A percentile compares a stretch with the other conserved stretches of the same genome.
phyloP scores from a whole-genome alignment of 176 grass and related monocot species.

The Zea mays region DNA sequence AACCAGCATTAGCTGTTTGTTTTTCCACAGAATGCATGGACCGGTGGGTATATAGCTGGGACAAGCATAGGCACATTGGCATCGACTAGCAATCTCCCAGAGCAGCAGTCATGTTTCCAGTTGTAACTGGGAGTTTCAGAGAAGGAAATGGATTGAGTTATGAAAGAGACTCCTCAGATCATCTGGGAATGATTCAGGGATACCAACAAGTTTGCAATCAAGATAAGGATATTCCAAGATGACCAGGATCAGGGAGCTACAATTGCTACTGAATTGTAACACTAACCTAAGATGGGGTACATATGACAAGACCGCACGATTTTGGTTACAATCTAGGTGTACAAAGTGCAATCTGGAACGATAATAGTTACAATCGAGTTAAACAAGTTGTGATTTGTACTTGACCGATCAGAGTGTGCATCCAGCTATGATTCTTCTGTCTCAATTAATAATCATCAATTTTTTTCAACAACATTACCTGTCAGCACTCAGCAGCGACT shows the following conservation, averaged over 20 bases:
- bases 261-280: constrained; percentile 14
- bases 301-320: neutral
- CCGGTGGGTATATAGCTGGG: constrained; percentile 79
- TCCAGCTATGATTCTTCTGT: neutral
- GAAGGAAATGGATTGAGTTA: neutral
- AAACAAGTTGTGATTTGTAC: constrained; percentile 5
- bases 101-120: constrained; percentile 32
- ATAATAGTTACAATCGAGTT: neutral
- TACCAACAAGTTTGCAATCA: neutral
- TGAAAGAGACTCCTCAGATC: constrained; percentile 10
- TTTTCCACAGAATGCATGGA: constrained; percentile 83
- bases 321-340: neutral
- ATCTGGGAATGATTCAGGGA: neutral
- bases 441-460: neutral
- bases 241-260: neutral
- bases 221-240: constrained; percentile 2
- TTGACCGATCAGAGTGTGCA: neutral
- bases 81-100: constrained; percentile 32
- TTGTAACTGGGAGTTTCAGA: neutral
- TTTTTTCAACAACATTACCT: neutral
- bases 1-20: constrained; percentile 19
- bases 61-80: constrained; percentile 69
- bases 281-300: neutral
- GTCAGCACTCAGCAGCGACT: neutral
- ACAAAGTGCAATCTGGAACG: neutral